Evolutionary conservation across 2,329 filamentous ascomycete genomes (phyloP), one percentile per base, ranked within the genome.

Genomic region (Phoma sp.): DNA sequence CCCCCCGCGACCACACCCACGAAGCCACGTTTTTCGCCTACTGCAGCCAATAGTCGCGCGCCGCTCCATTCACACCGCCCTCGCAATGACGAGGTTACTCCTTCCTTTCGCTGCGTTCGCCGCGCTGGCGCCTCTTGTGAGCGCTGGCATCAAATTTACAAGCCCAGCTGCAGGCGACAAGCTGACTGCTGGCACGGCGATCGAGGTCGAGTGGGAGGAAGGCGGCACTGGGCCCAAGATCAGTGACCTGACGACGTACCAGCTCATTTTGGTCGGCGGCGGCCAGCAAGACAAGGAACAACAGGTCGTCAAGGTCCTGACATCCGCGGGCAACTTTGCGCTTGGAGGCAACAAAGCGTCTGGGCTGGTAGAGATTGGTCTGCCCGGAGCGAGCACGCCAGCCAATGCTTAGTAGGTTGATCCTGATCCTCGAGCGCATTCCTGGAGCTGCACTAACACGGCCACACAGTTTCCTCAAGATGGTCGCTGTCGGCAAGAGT

Each of bases 211-310:
- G 60, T 88, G 85, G 85, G 76, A 78, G 53, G 84, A 87, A 15
- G 80, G 80, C 23, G 81, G 81, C 33, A 73, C 74, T 17, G 71
- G 77, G 36, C 84, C 85, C 2, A 66, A 74, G 3, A 68, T 86
- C 29, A 66, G 79, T 7, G 77, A 83, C 51, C 75, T 87, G 34
- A 69, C 74, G 2, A 77, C 78, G 15, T 90, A 86, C 69, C 76
- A 83, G 56, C 71, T 90, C 40, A 83, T 82, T 60, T 75, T 90
- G 18, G 84, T 84, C 64, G 82, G 84, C 6, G 87, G 87, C 48
- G 84, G 85, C 42, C 23, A 51, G 17, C 26, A 47, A 21, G 37
- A n/a, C 11, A 12, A 26, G 12, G 36, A 47, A n/a, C 36, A 50
- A 30, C 53, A 53, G 42, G 48, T 39, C 14, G 23, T 47, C 40